Evolutionary conservation across 139 green algal species (phyloP).

Genomic region (Haematococcus lacustris): DNA sequence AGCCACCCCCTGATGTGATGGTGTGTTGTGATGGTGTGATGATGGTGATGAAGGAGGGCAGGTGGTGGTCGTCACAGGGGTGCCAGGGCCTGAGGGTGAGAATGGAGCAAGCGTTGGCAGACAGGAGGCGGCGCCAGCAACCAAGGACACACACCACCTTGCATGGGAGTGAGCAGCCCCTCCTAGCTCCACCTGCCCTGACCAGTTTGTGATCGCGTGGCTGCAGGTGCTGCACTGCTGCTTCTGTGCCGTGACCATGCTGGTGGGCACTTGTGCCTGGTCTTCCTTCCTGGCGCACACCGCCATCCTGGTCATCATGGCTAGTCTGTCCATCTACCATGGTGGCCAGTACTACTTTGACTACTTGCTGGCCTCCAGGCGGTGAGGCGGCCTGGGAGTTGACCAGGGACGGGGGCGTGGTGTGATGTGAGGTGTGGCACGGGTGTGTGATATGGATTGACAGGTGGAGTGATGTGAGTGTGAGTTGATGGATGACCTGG

Average conservation of each 20-base stretch:
- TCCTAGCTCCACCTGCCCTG: constrained; percentile 4
- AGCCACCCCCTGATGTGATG: too few relatives aligned
- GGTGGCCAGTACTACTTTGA: constrained; percentile 59
- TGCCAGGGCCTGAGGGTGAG: neutral
- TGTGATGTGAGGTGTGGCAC: too few relatives aligned
- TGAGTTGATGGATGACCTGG: too few relatives aligned
- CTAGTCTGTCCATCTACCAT: constrained; percentile 47
- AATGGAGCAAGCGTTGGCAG: too few relatives aligned
- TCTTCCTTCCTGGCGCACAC: constrained; percentile 46
- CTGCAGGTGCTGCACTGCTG: constrained; percentile 24
- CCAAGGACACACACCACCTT: neutral
- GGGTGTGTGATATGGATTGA: too few relatives aligned
- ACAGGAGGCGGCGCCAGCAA: neutral
- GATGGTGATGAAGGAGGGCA: too few relatives aligned
- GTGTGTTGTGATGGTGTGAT: neutral
- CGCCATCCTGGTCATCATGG: constrained; percentile 25
- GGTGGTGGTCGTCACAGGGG: neutral
- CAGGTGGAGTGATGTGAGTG: too few relatives aligned
- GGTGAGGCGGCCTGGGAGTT: too few relatives aligned
- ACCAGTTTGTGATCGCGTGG: constrained; percentile 2
- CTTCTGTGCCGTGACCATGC: constrained; percentile 30
- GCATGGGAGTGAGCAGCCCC: neutral
- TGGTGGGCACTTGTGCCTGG: constrained; percentile 17
- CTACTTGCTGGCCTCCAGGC: too few relatives aligned
- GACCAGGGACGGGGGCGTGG: too few relatives aligned